These are phyloP conservation scores for Phalaenopsis equestris DNA, from an alignment of 106 monocot genomes.

Conservation along the genomic window DNA sequence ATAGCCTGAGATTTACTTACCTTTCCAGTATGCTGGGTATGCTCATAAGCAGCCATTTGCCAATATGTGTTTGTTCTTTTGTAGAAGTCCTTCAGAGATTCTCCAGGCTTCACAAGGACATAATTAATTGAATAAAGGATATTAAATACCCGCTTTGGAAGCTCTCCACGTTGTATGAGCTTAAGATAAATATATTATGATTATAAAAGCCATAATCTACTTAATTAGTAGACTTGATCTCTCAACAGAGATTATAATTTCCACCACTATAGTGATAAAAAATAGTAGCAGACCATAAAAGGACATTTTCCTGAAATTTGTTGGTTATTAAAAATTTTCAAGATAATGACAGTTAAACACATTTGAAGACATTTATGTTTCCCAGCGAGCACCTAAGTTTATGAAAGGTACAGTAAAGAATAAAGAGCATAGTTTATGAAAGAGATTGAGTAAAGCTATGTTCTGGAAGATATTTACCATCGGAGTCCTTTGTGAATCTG, in stretches of 20 bases:
- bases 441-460: background rate
- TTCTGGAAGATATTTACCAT: slow-evolving; percentile 34
- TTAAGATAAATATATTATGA: background rate
- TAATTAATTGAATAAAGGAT: background rate
- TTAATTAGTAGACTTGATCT: background rate
- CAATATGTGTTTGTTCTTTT: slow-evolving; percentile 82
- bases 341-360: background rate
- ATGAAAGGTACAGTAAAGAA: background rate
- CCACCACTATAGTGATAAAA: background rate
- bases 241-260: background rate
- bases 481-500: slow-evolving; percentile 95
- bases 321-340: no score
- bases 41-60: slow-evolving; percentile 98
- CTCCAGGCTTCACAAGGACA: slow-evolving; percentile 67
- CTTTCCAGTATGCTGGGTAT: slow-evolving; percentile 99
- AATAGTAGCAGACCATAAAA: background rate
- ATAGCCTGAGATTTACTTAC: slow-evolving; percentile 19
- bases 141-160: background rate
- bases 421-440: background rate
- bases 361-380: background rate
- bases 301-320: no score
- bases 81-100: slow-evolving; percentile 87
- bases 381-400: background rate
- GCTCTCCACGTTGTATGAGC: background rate
- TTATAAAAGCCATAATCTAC: background rate